Conservation (phyloP, 441 rosid genomes). For the Populus trichocarpa region DNA sequence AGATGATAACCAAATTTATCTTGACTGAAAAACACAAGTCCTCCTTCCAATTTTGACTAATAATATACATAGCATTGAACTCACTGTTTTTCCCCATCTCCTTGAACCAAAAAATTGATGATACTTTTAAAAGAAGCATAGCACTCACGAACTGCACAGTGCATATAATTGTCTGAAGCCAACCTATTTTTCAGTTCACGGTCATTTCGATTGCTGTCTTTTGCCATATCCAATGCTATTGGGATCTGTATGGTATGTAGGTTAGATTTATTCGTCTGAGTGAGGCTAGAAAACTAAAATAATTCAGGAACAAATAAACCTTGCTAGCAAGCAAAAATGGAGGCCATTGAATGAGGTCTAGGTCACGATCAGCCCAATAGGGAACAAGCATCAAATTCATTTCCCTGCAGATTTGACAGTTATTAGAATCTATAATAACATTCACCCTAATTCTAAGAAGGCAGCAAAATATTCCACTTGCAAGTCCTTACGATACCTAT, state of each 20-base stretch:
- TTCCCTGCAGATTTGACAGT: slow-evolving; percentile 55
- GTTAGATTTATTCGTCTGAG: slow-evolving; percentile 15
- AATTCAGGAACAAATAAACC: slow-evolving; percentile 41
- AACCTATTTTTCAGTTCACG: slow-evolving; percentile 88
- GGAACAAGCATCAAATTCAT: slow-evolving; percentile 98
- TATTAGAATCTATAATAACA: no score
- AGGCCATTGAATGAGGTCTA: slow-evolving; percentile 95
- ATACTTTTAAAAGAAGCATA: slow-evolving; percentile 89
- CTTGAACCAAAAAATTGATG: slow-evolving; percentile 75
- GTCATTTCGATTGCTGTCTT: slow-evolving; percentile 87
- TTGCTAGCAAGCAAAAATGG: slow-evolving; percentile 99
- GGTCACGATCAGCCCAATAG: slow-evolving; percentile 98
- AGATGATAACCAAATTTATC: neutral
- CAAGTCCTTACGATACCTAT: slow-evolving; percentile 39
- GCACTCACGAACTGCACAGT: slow-evolving; percentile 92
- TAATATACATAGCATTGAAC: slow-evolving; percentile 27
- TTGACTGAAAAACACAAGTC: neutral
- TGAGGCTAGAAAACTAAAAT: neutral
- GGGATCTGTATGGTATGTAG: slow-evolving; percentile 59
- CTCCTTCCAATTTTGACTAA: neutral
- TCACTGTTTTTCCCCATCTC: slow-evolving; percentile 62
- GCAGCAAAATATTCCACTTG: neutral
- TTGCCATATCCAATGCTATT: slow-evolving; percentile 42
- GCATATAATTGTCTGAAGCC: slow-evolving; percentile 69
- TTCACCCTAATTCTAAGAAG: neutral